Conservation (phyloP, 2,329 filamentous ascomycete genomes). For the Pleurostoma richardsiae region DNA sequence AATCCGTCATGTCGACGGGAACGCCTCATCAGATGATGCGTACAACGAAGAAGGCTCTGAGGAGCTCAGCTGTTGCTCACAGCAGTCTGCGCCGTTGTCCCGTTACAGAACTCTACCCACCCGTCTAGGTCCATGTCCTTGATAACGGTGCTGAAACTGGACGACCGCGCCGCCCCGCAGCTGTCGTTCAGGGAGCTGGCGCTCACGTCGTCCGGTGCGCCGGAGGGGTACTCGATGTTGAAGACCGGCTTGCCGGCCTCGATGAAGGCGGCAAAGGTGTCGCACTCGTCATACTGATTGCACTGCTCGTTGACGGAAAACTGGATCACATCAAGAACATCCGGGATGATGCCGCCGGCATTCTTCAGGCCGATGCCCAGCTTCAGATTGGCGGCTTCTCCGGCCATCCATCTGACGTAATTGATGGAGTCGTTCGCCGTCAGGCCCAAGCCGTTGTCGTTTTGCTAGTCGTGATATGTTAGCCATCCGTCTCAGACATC, state of each 20-base stretch:
- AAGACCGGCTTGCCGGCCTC: slow-evolving; percentile 53
- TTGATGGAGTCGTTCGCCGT: slow-evolving; percentile 50
- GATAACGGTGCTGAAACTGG: slow-evolving; percentile 57
- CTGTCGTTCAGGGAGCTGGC: slow-evolving; percentile 21
- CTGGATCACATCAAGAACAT: slow-evolving; percentile 44
- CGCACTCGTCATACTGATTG: slow-evolving; percentile 46
- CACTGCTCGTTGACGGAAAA: slow-evolving; percentile 65
- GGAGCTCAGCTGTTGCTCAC: neutral
- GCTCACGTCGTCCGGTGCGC: slow-evolving; percentile 22
- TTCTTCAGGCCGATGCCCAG: slow-evolving; percentile 67
- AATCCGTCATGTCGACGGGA: too few relatives aligned
- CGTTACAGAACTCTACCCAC: slow-evolving; percentile 54
- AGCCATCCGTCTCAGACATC: neutral
- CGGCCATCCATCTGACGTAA: slow-evolving; percentile 56
- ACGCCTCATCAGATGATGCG: too few relatives aligned
- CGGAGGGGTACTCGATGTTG: slow-evolving; percentile 55
- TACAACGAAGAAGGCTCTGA: too few relatives aligned
- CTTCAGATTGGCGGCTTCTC: slow-evolving; percentile 44
- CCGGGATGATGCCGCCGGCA: slow-evolving; percentile 51
- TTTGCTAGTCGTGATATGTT: slow-evolving; percentile 30
- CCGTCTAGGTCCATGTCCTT: slow-evolving; percentile 61
- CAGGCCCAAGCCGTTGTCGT: slow-evolving; percentile 57
- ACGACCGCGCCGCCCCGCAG: slow-evolving; percentile 40
- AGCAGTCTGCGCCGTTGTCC: slow-evolving; percentile 19
- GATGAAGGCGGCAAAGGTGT: slow-evolving; percentile 42